Base-by-base conservation (phyloP, 805 yeast species). In the Nadsonia fulvescens region DNA sequence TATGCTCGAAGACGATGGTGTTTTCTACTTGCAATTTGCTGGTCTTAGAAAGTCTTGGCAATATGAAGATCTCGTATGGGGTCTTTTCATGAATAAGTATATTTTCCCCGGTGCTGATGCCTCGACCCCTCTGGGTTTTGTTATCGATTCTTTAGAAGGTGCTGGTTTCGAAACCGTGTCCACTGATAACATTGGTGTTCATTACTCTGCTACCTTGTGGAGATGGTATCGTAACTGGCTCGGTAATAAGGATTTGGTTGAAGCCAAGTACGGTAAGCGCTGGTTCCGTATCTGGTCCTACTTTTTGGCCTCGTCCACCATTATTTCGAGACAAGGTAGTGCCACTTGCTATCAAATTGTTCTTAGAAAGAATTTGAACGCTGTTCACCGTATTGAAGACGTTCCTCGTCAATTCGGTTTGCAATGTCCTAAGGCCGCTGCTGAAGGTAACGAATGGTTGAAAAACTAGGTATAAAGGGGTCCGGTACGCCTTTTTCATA, bases 71-170 rank as follows among this genome's bases (percentile, higher is more conserved):
- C 63, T 81, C 44, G 61, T 70, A 53, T 81, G 93, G 94, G 94
- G 94, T 42, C 61, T 82, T 49, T 81, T 81, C 55, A 82, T 81
- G 93, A 81, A 82, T 69, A 81, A 78, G 61, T 81, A 78, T 55
- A 74, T 81, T 48, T 81, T 81, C 79, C 93, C 94, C 22, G 94
- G 94, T 54, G 93, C 93, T 27, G 94, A 81, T 56, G 93, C 93
- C 24, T 78, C 92, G 5, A 82, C 94, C 31, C 94, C 94, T 19
- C 64, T 82, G 40, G 79, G 79, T 33, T 82, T 77, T 45, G 86
- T 79, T 36, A 60, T 71, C 33, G 65, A 74, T 35, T 58, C 65
- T 35, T 65, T 81, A 47, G 94, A 81, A 58, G 71, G 68, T 20
- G 68, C 74, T 32, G 93, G 93, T 3, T 81, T 81, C 47, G 94